These are phyloP conservation scores for Trichosporon ovoides DNA, from an alignment of 1,284 basidiomycete species.

Conservation along the genomic window DNA sequence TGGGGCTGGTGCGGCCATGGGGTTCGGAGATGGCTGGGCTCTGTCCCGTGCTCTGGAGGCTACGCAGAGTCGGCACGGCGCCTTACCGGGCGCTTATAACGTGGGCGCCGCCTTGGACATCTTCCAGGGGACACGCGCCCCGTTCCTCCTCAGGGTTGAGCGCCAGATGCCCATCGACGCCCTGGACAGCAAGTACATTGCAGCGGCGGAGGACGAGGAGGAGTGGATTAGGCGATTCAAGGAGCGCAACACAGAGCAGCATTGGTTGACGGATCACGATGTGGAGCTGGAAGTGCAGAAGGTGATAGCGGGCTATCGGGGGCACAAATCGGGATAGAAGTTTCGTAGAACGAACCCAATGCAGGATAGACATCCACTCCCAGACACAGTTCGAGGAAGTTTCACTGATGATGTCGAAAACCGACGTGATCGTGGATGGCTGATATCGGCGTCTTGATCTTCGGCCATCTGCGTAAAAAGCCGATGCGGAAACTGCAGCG, in stretches of 20 bases:
- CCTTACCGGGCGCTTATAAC: neutral
- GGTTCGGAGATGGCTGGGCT: neutral
- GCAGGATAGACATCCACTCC: too few species aligned
- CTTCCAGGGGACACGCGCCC: neutral
- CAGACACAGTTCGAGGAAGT: too few species aligned
- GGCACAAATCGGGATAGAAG: too few species aligned
- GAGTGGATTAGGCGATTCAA: neutral
- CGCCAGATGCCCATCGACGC: neutral
- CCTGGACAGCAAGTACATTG: neutral
- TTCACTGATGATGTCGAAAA: too few species aligned
- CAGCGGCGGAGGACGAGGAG: neutral
- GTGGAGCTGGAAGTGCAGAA: neutral
- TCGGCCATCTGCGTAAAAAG: too few species aligned
- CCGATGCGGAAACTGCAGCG: too few species aligned
- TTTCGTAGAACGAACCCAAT: too few species aligned
- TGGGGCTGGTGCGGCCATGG: constrained; percentile 7
- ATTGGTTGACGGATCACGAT: neutral
- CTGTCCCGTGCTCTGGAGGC: neutral
- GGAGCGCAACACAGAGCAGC: neutral
- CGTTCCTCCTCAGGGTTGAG: neutral
- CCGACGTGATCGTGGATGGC: too few species aligned
- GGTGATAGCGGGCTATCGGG: too few species aligned
- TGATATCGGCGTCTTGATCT: too few species aligned
- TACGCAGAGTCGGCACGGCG: neutral
- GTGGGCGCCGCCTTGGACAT: neutral